Base-by-base conservation (phyloP, 805 yeast species). In the Candida silvatica region DNA sequence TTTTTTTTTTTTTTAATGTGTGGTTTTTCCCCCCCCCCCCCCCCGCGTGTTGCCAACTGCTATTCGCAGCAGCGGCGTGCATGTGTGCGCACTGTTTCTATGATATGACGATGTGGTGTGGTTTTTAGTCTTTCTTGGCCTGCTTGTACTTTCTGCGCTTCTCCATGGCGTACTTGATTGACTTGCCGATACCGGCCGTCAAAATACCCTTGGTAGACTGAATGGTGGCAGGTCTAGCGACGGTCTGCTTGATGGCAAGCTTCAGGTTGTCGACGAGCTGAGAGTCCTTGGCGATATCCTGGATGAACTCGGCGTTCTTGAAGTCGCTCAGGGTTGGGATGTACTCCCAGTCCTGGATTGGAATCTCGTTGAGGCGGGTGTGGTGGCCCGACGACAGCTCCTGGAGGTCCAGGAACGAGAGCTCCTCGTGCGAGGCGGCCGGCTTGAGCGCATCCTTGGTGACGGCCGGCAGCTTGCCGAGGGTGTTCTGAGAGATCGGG, bases 171-270 rank as follows among this genome's bases (percentile, higher is more conserved):
- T 88, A 88, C 48, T 68, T 72, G 33, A 76, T 51, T 8, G 88
- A 75, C 51, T 81, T 83, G 15, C 62, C 51, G 1, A 82, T 33
- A 1, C 98, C 98, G 1, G 97, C 96, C 3, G 95, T 86, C 28
- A 85, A 61, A 2, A 90, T 48, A 0, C 98, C 98, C 55, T 90
- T 87, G 14, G 75, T 43, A 20, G 85, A 74, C 56, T 92, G 98
- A 6, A 75, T 56, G 12, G 77, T 51, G 12, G 95, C 83, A n/a
- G 92, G 79, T 51, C 61, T 59, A 29, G 64, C 64, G 6, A 88
- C 87, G 1, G 81, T 80, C 18, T 65, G 57, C 42, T 63, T 59
- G 26, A 83, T 62, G 2, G 69, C 60, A 4, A 54, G 37, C 37
- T 52, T 41, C 43, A 72, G 50, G 36, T 64, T 53, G 23, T 46